Base-by-base conservation (phyloP, 1,284 basidiomycete genomes). In the Puccinia polysora region DNA sequence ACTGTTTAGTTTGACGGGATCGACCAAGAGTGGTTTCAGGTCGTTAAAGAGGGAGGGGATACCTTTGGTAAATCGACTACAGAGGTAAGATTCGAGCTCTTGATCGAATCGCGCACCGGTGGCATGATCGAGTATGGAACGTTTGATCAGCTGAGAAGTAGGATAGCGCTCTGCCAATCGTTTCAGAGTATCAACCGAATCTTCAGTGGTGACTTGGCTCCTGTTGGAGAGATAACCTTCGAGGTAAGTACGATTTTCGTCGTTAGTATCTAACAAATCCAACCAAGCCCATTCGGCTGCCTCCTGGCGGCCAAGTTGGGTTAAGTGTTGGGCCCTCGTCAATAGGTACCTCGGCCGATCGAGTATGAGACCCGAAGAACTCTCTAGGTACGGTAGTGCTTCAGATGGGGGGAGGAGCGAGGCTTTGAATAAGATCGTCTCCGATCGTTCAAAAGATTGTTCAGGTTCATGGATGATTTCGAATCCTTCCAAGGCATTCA, bases 41-140 rank as follows among this genome's bases (percentile, higher is more conserved):
- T 97, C 94, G 30, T 89, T 87, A 78, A 97, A 99, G 6, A 98
- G 83, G 2, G 93, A 97, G 1, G 96, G 96, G 34, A 98, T 84
- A 74, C 94, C 95, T 76, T 91, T 91, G 70, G 85, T 84, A 15
- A 98, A 82, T 7, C 86, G 89, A 2, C 83, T 82, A 20, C 85
- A 80, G 62, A 97, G 81, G 80, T 98, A 97, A 1, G 84, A 81
- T 65, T 84, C 83, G 1, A 85, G 86, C 20, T 89, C 84, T 28
- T 83, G 80, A 63, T 82, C 84, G 82, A 98, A 97, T 18, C 82
- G 81, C 12, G 85, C 83, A 14, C 84, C 87, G 84, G 77, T 74
- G 7, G 75, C 75, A 2, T 75, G 2, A 43, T 74, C 45, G 53
- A 53, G 73, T 40, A 74, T 56, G 36, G 77, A 64, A 59, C 78